These are phyloP conservation scores for Petasospora fabianii DNA, from an alignment of 1,139 yeast genomes.

Conservation along the genomic window DNA sequence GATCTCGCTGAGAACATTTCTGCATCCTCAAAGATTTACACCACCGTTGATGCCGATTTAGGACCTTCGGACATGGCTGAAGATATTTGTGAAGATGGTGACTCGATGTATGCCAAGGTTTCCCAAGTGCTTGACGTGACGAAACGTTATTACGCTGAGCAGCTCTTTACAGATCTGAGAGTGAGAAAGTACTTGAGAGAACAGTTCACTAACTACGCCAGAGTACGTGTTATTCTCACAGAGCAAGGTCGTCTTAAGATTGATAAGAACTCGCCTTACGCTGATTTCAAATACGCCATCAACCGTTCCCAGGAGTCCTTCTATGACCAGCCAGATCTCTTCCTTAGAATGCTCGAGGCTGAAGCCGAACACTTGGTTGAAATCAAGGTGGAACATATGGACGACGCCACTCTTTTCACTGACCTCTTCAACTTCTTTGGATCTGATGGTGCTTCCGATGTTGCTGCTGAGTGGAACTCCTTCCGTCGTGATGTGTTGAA, in stretches of 20 bases:
- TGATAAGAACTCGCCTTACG: slow-evolving; percentile 76
- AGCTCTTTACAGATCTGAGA: slow-evolving; percentile 76
- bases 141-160: slow-evolving; percentile 72
- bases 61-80: slow-evolving; percentile 65
- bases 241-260: slow-evolving; percentile 85
- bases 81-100: slow-evolving; percentile 47
- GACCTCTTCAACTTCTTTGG: slow-evolving; percentile 40
- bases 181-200: slow-evolving; percentile 73
- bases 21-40: slow-evolving; percentile 67
- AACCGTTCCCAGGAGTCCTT: slow-evolving; percentile 76
- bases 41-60: slow-evolving; percentile 52
- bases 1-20: slow-evolving; percentile 82
- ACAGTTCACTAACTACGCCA: slow-evolving; percentile 63
- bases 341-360: slow-evolving; percentile 88
- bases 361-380: slow-evolving; percentile 60
- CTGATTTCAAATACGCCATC: slow-evolving; percentile 87
- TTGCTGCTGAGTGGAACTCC: slow-evolving; percentile 65
- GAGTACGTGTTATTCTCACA: slow-evolving; percentile 71
- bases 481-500: slow-evolving; percentile 67
- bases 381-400: slow-evolving; percentile 41
- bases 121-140: slow-evolving; percentile 71
- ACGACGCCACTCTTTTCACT: slow-evolving; percentile 41
- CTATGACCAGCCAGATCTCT: slow-evolving; percentile 70
- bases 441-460: slow-evolving; percentile 80
- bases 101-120: slow-evolving; percentile 53